Evolutionary conservation across 768 basidiomycete species (phyloP).

Genomic region (Rhodotorula sphaerocarpa): DNA sequence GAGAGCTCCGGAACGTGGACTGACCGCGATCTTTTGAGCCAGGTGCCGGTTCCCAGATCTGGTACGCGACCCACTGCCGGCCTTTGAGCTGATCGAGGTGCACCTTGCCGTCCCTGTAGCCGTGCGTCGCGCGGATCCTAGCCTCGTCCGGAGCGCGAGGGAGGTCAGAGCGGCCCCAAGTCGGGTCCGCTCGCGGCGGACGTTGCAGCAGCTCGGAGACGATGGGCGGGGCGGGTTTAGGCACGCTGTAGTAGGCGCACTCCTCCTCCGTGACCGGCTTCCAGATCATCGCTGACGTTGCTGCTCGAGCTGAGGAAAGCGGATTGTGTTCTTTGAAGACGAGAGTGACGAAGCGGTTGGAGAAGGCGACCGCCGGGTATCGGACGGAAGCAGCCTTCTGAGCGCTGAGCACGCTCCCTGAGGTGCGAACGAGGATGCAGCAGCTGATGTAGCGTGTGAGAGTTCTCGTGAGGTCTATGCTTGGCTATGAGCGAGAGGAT

Average conservation of each 20-base stretch:
- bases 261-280: neutral
- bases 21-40: conserved; percentile 2
- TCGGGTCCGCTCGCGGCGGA: conserved; percentile 11
- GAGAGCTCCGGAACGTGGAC: no score
- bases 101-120: conserved; percentile 18
- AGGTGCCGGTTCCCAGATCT: conserved; percentile 34
- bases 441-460: no score
- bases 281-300: conserved; percentile 14
- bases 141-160: conserved; percentile 23
- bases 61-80: conserved; percentile 33
- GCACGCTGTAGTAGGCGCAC: conserved; percentile 10
- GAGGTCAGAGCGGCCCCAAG: conserved; percentile 25
- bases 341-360: no score
- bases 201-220: conserved; percentile 1
- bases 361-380: no score
- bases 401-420: no score
- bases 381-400: no score
- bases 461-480: no score
- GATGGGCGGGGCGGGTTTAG: conserved; percentile 5
- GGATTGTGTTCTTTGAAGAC: no score
- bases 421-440: no score
- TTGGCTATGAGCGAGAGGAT: no score
- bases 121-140: conserved; percentile 5
- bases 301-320: no score
- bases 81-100: neutral